These are phyloP conservation scores for Phytophthora kernoviae DNA, from an alignment of 352 stramenopile species.

Conservation along the genomic window DNA sequence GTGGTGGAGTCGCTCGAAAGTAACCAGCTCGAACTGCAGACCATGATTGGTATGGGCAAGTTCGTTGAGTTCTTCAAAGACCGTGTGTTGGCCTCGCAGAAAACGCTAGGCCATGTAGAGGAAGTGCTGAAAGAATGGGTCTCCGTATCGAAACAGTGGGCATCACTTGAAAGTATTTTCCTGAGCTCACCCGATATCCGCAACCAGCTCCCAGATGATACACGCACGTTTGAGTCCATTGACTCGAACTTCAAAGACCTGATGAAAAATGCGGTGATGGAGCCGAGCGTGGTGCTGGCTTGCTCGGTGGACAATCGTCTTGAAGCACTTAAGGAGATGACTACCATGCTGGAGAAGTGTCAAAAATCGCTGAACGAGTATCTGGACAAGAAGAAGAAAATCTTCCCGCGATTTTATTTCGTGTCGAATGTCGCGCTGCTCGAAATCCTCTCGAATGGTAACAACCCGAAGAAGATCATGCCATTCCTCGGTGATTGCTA, in stretches of 20 bases:
- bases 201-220: conserved; percentile 88
- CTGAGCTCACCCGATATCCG: conserved; percentile 88
- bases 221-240: conserved; percentile 87
- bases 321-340: conserved; percentile 89
- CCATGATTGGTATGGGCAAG: conserved; percentile 91
- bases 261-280: conserved; percentile 90
- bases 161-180: conserved; percentile 90
- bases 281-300: conserved; percentile 79
- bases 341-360: conserved; percentile 87
- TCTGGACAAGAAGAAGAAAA: conserved; percentile 93
- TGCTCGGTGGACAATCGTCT: conserved; percentile 82
- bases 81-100: conserved; percentile 75
- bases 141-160: conserved; percentile 88
- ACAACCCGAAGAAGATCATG: conserved; percentile 98
- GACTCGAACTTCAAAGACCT: conserved; percentile 91
- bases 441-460: conserved; percentile 89
- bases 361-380: conserved; percentile 91
- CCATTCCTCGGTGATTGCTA: conserved; percentile 98
- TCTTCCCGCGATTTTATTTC: conserved; percentile 92
- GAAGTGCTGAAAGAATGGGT: conserved; percentile 90
- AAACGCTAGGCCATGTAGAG: conserved; percentile 84
- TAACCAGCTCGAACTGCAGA: conserved; percentile 88
- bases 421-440: conserved; percentile 88
- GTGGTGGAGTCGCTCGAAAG: conserved; percentile 87
- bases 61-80: conserved; percentile 92